These are phyloP conservation scores for Cutaneotrichosporon sp. DNA, from an alignment of 1,284 basidiomycete genomes.

Conservation along the genomic window DNA sequence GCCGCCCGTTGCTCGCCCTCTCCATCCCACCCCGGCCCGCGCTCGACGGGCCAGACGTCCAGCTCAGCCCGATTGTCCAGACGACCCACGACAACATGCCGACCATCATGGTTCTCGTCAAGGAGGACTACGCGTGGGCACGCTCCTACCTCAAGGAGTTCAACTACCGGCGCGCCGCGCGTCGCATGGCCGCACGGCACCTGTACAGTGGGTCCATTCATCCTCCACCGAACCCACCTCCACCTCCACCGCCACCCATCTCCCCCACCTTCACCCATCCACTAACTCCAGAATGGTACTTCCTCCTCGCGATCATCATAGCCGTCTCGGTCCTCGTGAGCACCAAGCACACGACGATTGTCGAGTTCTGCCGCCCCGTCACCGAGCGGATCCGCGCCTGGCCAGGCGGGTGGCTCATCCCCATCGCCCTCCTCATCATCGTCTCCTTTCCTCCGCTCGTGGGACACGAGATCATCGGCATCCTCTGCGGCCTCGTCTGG, in stretches of 20 bases:
- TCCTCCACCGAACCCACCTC: too few relatives aligned
- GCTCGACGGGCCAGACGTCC: too few relatives aligned
- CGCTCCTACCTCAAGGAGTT: constrained; percentile 30
- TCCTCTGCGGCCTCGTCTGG: constrained; percentile 47
- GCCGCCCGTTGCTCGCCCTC: neutral
- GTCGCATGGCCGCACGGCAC: constrained; percentile 25
- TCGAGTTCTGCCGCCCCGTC: constrained; percentile 43
- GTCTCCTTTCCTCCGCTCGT: constrained; percentile 44
- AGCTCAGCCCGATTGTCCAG: constrained; percentile 12
- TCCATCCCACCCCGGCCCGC: too few relatives aligned
- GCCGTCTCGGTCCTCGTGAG: constrained; percentile 40
- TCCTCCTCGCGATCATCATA: constrained; percentile 38
- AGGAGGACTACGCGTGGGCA: constrained; percentile 34
- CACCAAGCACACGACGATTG: constrained; percentile 42
- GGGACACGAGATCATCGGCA: constrained; percentile 47
- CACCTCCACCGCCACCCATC: constrained; percentile 24
- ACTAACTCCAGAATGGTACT: constrained; percentile 43
- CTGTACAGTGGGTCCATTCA: too few relatives aligned
- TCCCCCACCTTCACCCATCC: too few relatives aligned
- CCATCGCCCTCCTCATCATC: constrained; percentile 38
- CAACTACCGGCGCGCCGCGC: constrained; percentile 31
- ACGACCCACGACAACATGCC: constrained; percentile 4
- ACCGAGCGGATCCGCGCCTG: constrained; percentile 38
- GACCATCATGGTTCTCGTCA: constrained; percentile 18
- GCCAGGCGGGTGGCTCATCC: constrained; percentile 50